A percentile compares a stretch with the other conserved stretches of the same genome.
These are phyloP conservation scores for Udeniomyces megalosporus DNA, from an alignment of 768 basidiomycete genomes.

Conservation along the genomic window DNA sequence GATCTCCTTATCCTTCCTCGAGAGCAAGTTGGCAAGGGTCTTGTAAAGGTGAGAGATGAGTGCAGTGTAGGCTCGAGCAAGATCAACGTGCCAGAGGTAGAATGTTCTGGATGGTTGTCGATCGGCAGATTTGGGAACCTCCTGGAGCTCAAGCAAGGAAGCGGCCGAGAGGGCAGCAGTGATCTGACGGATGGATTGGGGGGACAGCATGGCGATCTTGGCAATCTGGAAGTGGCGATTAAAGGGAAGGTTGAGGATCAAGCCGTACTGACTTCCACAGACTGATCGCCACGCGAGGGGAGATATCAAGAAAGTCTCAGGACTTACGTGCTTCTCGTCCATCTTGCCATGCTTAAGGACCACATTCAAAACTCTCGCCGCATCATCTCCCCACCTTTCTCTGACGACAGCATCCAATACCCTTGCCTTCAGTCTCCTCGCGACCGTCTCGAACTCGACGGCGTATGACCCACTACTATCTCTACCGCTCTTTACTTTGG, in stretches of 20 bases:
- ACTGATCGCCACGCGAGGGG: no score
- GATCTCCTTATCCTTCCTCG: slow-evolving; percentile 55
- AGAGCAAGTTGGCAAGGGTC: slow-evolving; percentile 68
- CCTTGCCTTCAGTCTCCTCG: slow-evolving; percentile 47
- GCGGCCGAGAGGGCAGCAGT: slow-evolving; percentile 64
- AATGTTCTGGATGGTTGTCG: slow-evolving; percentile 76
- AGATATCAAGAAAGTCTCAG: no score
- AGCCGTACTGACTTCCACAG: no score
- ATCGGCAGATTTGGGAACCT: slow-evolving; percentile 78
- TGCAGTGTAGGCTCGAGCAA: slow-evolving; percentile 60
- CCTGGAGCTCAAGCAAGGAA: slow-evolving; percentile 74
- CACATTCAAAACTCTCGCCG: slow-evolving; percentile 63
- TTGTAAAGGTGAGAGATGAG: slow-evolving; percentile 71
- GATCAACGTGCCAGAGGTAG: slow-evolving; percentile 90
- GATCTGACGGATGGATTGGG: slow-evolving; percentile 68
- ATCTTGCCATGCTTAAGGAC: slow-evolving; percentile 71
- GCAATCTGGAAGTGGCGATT: slow-evolving; percentile 45
- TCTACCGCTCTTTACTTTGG: slow-evolving; percentile 40
- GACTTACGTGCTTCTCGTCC: slow-evolving; percentile 76
- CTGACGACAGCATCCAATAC: slow-evolving; percentile 62
- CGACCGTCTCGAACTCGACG: slow-evolving; percentile 63
- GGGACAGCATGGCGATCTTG: slow-evolving; percentile 80
- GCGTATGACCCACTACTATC: slow-evolving; percentile 39
- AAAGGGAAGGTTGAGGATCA: background rate
- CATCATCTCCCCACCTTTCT: slow-evolving; percentile 68